These are phyloP conservation scores for Chrysophaeum taylorii DNA, from an alignment of 352 stramenopile genomes.

Conservation along the genomic window DNA sequence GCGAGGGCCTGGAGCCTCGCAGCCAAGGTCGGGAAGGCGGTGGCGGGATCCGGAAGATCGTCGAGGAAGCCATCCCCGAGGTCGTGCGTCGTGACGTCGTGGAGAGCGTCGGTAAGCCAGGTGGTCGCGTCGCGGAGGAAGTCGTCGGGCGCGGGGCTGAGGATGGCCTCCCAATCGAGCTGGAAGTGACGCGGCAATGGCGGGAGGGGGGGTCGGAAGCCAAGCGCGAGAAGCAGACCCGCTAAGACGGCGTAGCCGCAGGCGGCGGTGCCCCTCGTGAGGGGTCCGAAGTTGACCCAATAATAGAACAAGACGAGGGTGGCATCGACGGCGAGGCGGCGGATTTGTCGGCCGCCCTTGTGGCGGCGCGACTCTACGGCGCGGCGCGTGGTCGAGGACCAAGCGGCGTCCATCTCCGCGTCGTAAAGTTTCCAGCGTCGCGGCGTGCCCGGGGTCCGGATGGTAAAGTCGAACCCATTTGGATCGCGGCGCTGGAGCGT, in stretches of 20 bases:
- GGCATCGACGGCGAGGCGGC: neutral
- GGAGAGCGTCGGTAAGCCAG: no score
- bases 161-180: slow-evolving; percentile 38
- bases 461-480: slow-evolving; percentile 38
- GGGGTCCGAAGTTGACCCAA: slow-evolving; percentile 34
- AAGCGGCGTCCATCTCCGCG: slow-evolving; percentile 25
- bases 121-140: slow-evolving; percentile 22
- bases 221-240: slow-evolving; percentile 21
- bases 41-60: no score
- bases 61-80: no score
- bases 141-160: slow-evolving; percentile 17
- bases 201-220: slow-evolving; percentile 22
- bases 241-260: slow-evolving; percentile 28
- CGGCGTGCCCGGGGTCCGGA: slow-evolving; percentile 34
- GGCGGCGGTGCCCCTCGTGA: slow-evolving; percentile 30
- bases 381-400: neutral
- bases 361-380: neutral
- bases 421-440: slow-evolving; percentile 26
- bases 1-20: no score
- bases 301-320: slow-evolving; percentile 32
- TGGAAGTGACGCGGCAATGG: slow-evolving; percentile 19
- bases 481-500: slow-evolving; percentile 13
- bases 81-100: no score
- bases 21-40: no score
- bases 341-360: neutral